These are phyloP conservation scores for Plasmodium gonderi DNA, from an alignment of 169 alveolate species.

Conservation along the genomic window DNA sequence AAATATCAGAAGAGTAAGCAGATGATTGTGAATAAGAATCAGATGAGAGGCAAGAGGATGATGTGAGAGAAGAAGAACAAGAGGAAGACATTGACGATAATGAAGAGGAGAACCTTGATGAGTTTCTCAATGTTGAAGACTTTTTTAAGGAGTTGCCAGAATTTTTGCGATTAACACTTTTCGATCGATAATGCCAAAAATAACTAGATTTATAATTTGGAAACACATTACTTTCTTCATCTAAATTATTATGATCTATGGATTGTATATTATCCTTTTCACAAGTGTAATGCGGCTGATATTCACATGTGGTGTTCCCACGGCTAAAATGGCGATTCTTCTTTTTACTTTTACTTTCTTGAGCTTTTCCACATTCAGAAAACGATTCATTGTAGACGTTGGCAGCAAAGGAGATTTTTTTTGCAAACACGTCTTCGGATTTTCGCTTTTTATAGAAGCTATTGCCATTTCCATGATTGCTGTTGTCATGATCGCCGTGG, in stretches of 20 bases:
- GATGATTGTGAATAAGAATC: not conserved
- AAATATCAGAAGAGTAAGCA: not conserved
- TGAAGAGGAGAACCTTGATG: not conserved
- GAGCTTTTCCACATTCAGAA: not conserved
- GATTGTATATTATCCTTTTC: not conserved
- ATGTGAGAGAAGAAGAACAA: not conserved
- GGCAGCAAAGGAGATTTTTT: not conserved
- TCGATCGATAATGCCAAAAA: not conserved
- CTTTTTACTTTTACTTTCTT: not conserved
- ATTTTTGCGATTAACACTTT: not conserved
- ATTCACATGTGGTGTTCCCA: not conserved
- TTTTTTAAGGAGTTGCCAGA: constrained; percentile 4
- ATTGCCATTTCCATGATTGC: not conserved
- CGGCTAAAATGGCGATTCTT: not conserved
- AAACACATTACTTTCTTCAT: not conserved
- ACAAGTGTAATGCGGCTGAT: no score
- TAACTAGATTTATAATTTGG: not conserved
- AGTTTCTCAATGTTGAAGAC: not conserved
- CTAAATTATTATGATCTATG: not conserved
- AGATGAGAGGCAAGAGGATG: not conserved
- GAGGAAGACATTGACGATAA: not conserved
- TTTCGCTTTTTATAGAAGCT: not conserved
- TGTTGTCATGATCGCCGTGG: no score
- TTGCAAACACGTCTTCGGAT: not conserved
- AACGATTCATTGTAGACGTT: not conserved